A percentile compares a stretch with the other conserved stretches of the same genome.
These are phyloP conservation scores for Spraguea lophii DNA, from an alignment of 371 early-diverging fungal genomes.

Conservation along the genomic window DNA sequence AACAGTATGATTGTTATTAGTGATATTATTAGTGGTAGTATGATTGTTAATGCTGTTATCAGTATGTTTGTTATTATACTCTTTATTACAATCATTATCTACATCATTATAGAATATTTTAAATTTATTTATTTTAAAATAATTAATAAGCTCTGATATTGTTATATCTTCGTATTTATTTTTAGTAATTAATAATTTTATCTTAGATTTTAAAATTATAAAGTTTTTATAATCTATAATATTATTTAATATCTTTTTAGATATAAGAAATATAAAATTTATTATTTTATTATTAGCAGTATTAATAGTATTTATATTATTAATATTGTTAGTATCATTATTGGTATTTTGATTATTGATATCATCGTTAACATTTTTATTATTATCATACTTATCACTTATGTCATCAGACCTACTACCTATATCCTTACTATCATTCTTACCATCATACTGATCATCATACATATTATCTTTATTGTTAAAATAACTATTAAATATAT, in stretches of 20 bases:
- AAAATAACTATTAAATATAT: constrained; percentile 1
- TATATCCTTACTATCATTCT: neutral
- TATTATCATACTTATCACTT: neutral
- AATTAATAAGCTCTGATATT: constrained; percentile 11
- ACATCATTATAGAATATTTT: too few relatives aligned
- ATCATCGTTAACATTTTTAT: neutral
- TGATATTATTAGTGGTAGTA: too few relatives aligned
- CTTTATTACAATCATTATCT: too few relatives aligned
- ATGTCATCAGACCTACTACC: neutral
- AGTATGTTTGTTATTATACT: too few relatives aligned
- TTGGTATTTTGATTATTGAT: constrained; percentile 3
- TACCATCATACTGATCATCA: neutral
- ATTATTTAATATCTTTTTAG: constrained; percentile 20
- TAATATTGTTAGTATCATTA: neutral
- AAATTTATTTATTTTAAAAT: constrained; percentile 8
- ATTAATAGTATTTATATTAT: neutral
- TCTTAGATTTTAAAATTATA: constrained; percentile 28
- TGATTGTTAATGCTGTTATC: too few relatives aligned
- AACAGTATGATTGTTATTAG: too few relatives aligned
- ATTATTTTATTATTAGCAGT: constrained; percentile 6
- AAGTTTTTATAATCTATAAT: constrained; percentile 21
- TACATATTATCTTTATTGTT: constrained; percentile 2
- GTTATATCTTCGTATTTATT: constrained; percentile 26
- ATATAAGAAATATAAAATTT: constrained; percentile 32
- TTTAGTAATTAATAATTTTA: constrained; percentile 18